phyloP scores from a whole-genome alignment of 495 filamentous ascomycete genomes.

The Neurospora sp. region DNA sequence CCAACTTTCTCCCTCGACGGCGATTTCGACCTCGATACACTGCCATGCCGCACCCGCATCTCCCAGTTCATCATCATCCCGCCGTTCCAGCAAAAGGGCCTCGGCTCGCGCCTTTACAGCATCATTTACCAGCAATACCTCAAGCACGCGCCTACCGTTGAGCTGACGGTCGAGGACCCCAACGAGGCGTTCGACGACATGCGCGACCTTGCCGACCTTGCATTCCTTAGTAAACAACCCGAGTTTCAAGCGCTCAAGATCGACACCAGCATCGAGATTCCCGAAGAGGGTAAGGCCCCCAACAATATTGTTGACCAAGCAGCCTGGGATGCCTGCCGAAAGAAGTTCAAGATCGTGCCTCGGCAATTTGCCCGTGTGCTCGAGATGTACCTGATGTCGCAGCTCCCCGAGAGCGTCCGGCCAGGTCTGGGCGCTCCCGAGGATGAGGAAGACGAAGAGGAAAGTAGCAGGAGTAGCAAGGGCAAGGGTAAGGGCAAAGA shows the following conservation, averaged over 20 bases:
- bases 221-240: slow-evolving; percentile 46
- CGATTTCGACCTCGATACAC: slow-evolving; percentile 22
- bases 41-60: slow-evolving; percentile 68
- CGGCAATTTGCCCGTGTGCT: slow-evolving; percentile 82
- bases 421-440: slow-evolving; percentile 23
- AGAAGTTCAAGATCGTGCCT: slow-evolving; percentile 61
- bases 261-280: slow-evolving; percentile 30
- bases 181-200: slow-evolving; percentile 91
- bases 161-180: slow-evolving; percentile 92
- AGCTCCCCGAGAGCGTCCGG: slow-evolving; percentile 54
- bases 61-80: slow-evolving; percentile 93
- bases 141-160: slow-evolving; percentile 50
- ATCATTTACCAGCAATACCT: slow-evolving; percentile 59
- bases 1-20: slow-evolving; percentile 10
- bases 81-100: slow-evolving; percentile 67
- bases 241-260: slow-evolving; percentile 44
- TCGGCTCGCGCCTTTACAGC: slow-evolving; percentile 73
- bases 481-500: not conserved
- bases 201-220: slow-evolving; percentile 72
- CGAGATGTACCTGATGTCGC: slow-evolving; percentile 80
- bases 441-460: not conserved
- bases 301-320: slow-evolving; percentile 48
- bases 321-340: slow-evolving; percentile 50
- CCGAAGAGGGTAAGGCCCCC: slow-evolving; percentile 43
- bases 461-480: not conserved